Percentiles rank a stretch among this genome's conserved stretches.
Conservation (phyloP, 2,329 filamentous ascomycete genomes). For the Cladobotryum mycophilum region DNA sequence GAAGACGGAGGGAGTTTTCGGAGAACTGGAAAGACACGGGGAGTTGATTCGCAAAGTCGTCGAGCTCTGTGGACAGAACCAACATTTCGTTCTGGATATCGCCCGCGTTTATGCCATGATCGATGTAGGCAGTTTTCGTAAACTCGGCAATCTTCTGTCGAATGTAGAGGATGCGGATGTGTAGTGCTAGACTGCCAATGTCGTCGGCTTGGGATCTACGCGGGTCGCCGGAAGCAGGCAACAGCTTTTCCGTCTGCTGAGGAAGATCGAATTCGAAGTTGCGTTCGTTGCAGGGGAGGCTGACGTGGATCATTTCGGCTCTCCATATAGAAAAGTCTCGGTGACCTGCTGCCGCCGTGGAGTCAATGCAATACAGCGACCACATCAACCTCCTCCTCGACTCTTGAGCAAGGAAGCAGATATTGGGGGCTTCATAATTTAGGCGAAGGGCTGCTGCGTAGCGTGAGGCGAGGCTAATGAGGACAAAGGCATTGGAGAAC, state of each 20-base stretch:
- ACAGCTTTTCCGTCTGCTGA: conserved; percentile 47
- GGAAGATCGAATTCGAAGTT: conserved; percentile 52
- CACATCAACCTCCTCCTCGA: conserved; percentile 38
- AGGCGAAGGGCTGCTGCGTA: conserved; percentile 38
- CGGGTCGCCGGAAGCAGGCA: conserved; percentile 38
- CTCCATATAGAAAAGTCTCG: conserved; percentile 40
- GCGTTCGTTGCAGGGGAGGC: conserved; percentile 37
- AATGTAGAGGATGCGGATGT: conserved; percentile 51
- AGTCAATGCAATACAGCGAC: conserved; percentile 39
- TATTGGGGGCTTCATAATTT: conserved; percentile 35
- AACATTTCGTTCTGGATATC: conserved; percentile 39
- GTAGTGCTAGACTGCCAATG: conserved; percentile 49
- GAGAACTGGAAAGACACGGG: conserved; percentile 53
- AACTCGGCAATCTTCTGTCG: conserved; percentile 49
- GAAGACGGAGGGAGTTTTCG: conserved; percentile 48
- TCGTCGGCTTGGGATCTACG: conserved; percentile 40
- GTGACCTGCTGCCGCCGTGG: conserved; percentile 36
- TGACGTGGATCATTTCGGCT: conserved; percentile 35
- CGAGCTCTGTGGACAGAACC: conserved; percentile 42
- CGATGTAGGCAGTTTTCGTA: conserved; percentile 36
- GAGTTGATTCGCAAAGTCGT: conserved; percentile 46
- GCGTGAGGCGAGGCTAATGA: conserved; percentile 36
- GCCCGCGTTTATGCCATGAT: conserved; percentile 35
- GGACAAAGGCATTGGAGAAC: conserved; percentile 40
- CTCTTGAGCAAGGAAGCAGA: conserved; percentile 36